These are phyloP conservation scores for Rhodotorula babjevae DNA, from an alignment of 768 basidiomycete genomes.

Conservation along the genomic window DNA sequence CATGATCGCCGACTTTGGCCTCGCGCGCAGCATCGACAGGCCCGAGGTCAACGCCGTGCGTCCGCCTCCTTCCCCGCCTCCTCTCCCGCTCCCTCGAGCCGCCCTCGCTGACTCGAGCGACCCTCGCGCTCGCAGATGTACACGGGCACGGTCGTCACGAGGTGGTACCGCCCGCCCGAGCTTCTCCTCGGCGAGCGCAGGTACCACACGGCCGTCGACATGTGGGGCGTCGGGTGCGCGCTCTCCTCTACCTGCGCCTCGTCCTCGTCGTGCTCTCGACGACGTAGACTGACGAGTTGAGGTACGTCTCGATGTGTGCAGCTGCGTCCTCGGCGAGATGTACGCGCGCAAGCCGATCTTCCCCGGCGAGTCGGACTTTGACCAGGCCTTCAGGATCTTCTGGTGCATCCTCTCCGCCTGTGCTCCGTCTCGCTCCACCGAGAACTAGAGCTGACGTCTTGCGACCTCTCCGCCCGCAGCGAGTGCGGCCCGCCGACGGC, in stretches of 20 bases:
- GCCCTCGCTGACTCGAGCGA: conserved; percentile 3
- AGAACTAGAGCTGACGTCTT: neutral
- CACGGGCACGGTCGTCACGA: conserved; percentile 90
- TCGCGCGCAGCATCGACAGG: conserved; percentile 58
- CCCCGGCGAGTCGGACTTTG: conserved; percentile 79
- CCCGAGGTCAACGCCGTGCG: neutral
- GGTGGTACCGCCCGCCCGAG: conserved; percentile 94
- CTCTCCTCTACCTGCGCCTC: neutral
- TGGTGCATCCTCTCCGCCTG: conserved; percentile 38
- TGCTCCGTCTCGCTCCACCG: neutral
- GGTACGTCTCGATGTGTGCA: conserved; percentile 44
- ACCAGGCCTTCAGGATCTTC: conserved; percentile 87
- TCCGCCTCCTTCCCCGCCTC: neutral
- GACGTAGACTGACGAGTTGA: neutral
- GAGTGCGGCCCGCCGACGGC: conserved; percentile 61
- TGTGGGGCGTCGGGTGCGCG: conserved; percentile 92
- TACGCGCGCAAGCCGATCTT: conserved; percentile 80
- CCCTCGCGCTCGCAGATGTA: conserved; percentile 57
- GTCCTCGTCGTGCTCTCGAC: neutral
- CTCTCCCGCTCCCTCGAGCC: too few relatives aligned
- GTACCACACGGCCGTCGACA: conserved; percentile 90
- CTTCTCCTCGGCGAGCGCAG: conserved; percentile 78
- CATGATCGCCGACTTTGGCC: conserved; percentile 91
- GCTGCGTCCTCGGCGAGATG: conserved; percentile 97
- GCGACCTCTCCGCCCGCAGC: neutral